Conservation (phyloP, 805 yeast species). For the Lipomyces spencermartinsiae region DNA sequence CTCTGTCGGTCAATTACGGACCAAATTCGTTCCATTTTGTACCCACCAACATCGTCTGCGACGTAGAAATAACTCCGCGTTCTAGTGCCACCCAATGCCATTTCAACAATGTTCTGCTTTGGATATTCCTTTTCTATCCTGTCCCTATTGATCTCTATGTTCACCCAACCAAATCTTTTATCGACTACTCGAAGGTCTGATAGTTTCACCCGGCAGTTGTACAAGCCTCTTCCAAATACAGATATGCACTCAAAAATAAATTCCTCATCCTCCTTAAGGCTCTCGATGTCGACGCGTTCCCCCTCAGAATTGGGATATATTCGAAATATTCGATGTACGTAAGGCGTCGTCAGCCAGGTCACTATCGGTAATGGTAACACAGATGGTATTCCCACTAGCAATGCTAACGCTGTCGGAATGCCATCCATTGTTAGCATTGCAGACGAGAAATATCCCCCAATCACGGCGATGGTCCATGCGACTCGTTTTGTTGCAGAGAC, state of each 20-base stretch:
- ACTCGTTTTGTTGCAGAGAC: conserved; percentile 40
- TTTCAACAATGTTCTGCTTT: conserved; percentile 19
- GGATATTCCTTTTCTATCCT: conserved; percentile 39
- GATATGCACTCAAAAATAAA: conserved; percentile 71
- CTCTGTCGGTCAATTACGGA: conserved; percentile 75
- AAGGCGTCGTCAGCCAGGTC: conserved; percentile 62
- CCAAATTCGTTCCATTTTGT: conserved; percentile 85
- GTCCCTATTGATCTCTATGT: conserved; percentile 50
- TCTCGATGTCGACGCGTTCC: conserved; percentile 67
- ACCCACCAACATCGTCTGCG: conserved; percentile 77
- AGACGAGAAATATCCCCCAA: conserved; percentile 37
- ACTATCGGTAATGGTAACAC: conserved; percentile 64
- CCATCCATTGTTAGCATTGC: conserved; percentile 45
- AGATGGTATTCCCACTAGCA: conserved; percentile 51
- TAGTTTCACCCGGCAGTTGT: conserved; percentile 65
- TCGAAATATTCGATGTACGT: conserved; percentile 74
- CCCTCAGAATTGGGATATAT: conserved; percentile 56
- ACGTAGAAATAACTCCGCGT: conserved; percentile 57
- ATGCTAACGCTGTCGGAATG: conserved; percentile 57
- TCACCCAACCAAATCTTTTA: conserved; percentile 56
- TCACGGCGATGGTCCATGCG: conserved; percentile 34
- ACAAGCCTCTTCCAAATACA: conserved; percentile 68
- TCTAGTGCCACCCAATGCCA: conserved; percentile 32
- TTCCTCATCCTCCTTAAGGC: conserved; percentile 65
- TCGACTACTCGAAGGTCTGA: conserved; percentile 51